Evolutionary conservation across 2,329 filamentous ascomycete genomes (phyloP).

Genomic region (Verticillium klebahnii): DNA sequence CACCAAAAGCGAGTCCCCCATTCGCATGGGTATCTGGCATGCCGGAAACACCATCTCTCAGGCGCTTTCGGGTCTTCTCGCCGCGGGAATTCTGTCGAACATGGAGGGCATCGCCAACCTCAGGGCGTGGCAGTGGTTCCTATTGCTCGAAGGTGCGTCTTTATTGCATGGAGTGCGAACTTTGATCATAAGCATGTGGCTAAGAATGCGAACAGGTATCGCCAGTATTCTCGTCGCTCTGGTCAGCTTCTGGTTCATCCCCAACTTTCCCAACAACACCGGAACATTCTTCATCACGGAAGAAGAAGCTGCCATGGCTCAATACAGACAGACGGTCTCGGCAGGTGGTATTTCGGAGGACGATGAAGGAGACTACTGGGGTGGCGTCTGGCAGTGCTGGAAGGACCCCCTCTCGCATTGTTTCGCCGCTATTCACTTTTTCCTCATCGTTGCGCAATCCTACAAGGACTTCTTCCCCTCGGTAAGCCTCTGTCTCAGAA

Average conservation of each 20-base stretch:
- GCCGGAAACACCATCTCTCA: slow-evolving; percentile 40
- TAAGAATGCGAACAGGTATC: slow-evolving; percentile 14
- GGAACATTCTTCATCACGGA: slow-evolving; percentile 25
- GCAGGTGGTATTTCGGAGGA: slow-evolving; percentile 29
- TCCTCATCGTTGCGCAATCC: slow-evolving; percentile 35
- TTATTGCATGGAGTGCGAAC: background rate
- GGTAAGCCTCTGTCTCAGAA: slow-evolving; percentile 7
- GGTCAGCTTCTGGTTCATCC: slow-evolving; percentile 27
- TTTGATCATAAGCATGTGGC: background rate
- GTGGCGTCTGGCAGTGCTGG: slow-evolving; percentile 26
- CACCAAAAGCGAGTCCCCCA: slow-evolving; percentile 35
- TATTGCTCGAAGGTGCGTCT: slow-evolving; percentile 27
- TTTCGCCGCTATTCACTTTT: slow-evolving; percentile 33
- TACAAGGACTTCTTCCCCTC: slow-evolving; percentile 41
- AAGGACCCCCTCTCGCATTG: slow-evolving; percentile 31
- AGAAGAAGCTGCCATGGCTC: slow-evolving; percentile 33
- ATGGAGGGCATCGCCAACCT: slow-evolving; percentile 32
- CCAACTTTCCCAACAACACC: slow-evolving; percentile 29
- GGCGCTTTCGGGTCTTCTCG: slow-evolving; percentile 36
- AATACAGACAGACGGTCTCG: slow-evolving; percentile 28
- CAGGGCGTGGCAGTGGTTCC: slow-evolving; percentile 36
- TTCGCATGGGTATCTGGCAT: slow-evolving; percentile 40
- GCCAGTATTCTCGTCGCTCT: slow-evolving; percentile 26
- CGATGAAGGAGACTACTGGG: slow-evolving; percentile 34
- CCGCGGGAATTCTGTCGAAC: slow-evolving; percentile 37